These are phyloP conservation scores for Gentiana straminea DNA, from an alignment of 257 asterid species.

Conservation along the genomic window DNA sequence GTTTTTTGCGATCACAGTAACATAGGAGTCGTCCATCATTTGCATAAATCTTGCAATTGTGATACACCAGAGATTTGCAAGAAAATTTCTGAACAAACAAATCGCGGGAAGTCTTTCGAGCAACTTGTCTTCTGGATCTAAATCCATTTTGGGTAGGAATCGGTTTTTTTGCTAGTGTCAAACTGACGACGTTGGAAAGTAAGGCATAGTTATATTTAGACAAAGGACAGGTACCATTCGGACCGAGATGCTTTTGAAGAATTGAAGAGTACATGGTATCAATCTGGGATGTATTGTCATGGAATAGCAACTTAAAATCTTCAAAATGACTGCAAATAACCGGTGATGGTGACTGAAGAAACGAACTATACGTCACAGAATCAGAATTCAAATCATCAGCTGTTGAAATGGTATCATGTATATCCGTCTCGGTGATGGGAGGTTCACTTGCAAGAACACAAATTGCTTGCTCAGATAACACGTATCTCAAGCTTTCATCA, in stretches of 20 bases:
- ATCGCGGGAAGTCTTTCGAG: slow-evolving; percentile 62
- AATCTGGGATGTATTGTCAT: slow-evolving; percentile 24
- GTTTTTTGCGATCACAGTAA: slow-evolving; percentile 84
- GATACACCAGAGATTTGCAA: slow-evolving; percentile 95
- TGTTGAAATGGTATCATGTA: slow-evolving; percentile 38
- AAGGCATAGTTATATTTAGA: slow-evolving; percentile 65
- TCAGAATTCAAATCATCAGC: slow-evolving; percentile 64
- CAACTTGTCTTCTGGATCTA: slow-evolving; percentile 42
- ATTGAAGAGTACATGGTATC: slow-evolving; percentile 37
- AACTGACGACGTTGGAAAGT: slow-evolving; percentile 43
- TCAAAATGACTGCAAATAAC: slow-evolving; percentile 63
- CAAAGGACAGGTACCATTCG: slow-evolving; percentile 68
- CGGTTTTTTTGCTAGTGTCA: slow-evolving; percentile 36
- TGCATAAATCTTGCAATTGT: slow-evolving; percentile 92
- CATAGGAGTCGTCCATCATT: slow-evolving; percentile 85
- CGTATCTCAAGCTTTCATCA: slow-evolving; percentile 87
- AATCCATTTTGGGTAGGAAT: slow-evolving; percentile 35
- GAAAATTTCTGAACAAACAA: slow-evolving; percentile 85
- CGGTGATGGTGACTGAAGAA: slow-evolving; percentile 53
- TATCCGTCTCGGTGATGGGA: slow-evolving; percentile 48
- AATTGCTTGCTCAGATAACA: slow-evolving; percentile 80
- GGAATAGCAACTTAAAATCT: slow-evolving; percentile 46
- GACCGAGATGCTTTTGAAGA: slow-evolving; percentile 54
- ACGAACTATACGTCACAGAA: slow-evolving; percentile 15
- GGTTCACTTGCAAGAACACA: slow-evolving; percentile 48